phyloP scores from a whole-genome alignment of 2,329 filamentous ascomycete species.

The Exophiala sp. region DNA sequence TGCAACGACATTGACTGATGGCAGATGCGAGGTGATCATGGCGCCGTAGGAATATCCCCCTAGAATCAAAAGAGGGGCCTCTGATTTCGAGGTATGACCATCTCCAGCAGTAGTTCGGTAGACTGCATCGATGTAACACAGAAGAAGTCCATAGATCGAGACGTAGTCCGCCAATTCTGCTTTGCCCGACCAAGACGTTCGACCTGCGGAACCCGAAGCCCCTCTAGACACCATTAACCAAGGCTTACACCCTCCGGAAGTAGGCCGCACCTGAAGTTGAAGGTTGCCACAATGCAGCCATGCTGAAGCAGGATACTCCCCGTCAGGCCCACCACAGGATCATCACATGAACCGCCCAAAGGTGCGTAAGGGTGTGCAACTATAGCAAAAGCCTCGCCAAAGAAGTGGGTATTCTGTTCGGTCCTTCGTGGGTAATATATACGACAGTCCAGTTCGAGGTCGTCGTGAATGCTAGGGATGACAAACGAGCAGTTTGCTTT shows the following conservation, averaged over 20 bases:
- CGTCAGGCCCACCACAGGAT: constrained; percentile 66
- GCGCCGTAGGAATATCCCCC: constrained; percentile 90
- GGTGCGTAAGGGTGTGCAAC: constrained; percentile 89
- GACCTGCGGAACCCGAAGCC: constrained; percentile 64
- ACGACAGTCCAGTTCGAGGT: constrained; percentile 68
- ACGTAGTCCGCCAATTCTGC: constrained; percentile 77
- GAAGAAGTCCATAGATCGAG: constrained; percentile 72
- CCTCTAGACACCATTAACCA: constrained; percentile 51
- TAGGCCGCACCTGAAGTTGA: constrained; percentile 74
- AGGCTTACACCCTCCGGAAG: neutral
- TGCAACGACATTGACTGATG: constrained; percentile 53
- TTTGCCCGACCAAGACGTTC: constrained; percentile 80
- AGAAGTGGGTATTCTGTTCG: constrained; percentile 18
- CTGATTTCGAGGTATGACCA: constrained; percentile 24
- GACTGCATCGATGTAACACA: constrained; percentile 33
- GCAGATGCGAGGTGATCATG: constrained; percentile 68
- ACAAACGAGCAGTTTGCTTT: constrained; percentile 55
- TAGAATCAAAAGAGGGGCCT: constrained; percentile 51
- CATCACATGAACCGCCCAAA: constrained; percentile 78
- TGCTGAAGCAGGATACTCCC: constrained; percentile 58
- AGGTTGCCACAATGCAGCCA: constrained; percentile 74
- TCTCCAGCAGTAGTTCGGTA: constrained; percentile 11
- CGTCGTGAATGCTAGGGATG: constrained; percentile 79
- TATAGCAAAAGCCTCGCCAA: constrained; percentile 49
- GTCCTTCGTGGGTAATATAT: constrained; percentile 62